Conservation (phyloP, 495 filamentous ascomycete genomes). For the Alectoria sarmentosa region DNA sequence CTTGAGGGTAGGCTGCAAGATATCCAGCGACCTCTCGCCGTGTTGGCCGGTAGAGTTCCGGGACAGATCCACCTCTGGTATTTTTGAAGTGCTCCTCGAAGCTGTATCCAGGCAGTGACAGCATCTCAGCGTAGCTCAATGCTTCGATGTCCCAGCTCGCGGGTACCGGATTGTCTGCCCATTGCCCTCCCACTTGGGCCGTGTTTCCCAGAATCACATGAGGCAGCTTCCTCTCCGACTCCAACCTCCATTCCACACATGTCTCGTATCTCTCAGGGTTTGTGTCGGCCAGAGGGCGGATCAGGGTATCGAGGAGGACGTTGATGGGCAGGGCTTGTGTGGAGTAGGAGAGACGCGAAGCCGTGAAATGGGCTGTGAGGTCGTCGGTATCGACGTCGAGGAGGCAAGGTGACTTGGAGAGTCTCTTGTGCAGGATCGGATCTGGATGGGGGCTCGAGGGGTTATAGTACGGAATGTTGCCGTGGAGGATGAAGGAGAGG, state of each 20-base stretch:
- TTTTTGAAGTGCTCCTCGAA: conserved; percentile 48
- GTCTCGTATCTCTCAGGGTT: conserved; percentile 43
- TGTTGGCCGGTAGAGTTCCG: conserved; percentile 51
- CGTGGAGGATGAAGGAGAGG: conserved; percentile 61
- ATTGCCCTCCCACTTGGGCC: conserved; percentile 51
- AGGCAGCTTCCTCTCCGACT: conserved; percentile 45
- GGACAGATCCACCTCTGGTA: conserved; percentile 37
- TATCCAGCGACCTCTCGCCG: conserved; percentile 54
- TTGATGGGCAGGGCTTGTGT: conserved; percentile 60
- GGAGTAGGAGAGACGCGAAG: conserved; percentile 56
- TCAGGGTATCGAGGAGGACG: conserved; percentile 55
- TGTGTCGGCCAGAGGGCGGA: conserved; percentile 58
- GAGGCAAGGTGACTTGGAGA: conserved; percentile 37
- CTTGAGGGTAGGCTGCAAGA: conserved; percentile 47
- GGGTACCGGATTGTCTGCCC: conserved; percentile 50
- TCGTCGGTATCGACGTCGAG: conserved; percentile 41
- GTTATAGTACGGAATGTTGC: conserved; percentile 54
- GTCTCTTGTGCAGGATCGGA: conserved; percentile 50
- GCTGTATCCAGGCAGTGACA: conserved; percentile 57
- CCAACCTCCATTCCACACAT: conserved; percentile 50
- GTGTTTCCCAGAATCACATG: conserved; percentile 55
- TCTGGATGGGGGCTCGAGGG: conserved; percentile 51
- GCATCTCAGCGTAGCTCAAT: conserved; percentile 59
- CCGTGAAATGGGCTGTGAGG: conserved; percentile 55
- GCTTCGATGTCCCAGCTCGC: conserved; percentile 53